Conservation (phyloP, 768 basidiomycete species). For the Lentinula lateritia region DNA sequence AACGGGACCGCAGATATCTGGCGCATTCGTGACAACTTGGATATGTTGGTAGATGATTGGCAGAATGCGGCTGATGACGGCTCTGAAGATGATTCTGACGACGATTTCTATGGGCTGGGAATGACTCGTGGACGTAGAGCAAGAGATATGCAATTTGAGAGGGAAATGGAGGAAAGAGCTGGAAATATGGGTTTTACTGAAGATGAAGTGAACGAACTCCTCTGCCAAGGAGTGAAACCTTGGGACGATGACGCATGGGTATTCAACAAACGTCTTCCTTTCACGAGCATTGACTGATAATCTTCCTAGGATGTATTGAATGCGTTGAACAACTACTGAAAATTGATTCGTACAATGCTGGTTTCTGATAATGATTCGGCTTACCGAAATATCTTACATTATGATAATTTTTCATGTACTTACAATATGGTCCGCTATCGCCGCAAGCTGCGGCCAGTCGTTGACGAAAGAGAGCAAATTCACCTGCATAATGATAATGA, state of each 20-base stretch:
- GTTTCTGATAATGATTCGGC: not conserved
- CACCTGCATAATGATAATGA: too few species aligned
- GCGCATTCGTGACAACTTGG: not conserved
- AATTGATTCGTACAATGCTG: not conserved
- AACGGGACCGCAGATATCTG: not conserved
- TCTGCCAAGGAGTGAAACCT: constrained; percentile 34
- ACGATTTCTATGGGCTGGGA: not conserved
- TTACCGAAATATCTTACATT: not conserved
- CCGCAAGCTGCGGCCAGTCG: too few species aligned
- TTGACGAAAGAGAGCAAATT: too few species aligned
- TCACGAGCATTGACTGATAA: not conserved
- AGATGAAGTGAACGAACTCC: constrained; percentile 26
- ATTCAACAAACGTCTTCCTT: constrained; percentile 7
- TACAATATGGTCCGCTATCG: too few species aligned
- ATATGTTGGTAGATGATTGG: not conserved
- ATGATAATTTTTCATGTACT: too few species aligned
- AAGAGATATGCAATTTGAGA: not conserved
- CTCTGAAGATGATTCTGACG: not conserved
- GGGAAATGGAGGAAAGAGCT: constrained; percentile 15
- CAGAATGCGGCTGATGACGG: not conserved
- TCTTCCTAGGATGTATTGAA: not conserved
- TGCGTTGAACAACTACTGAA: not conserved
- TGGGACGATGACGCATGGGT: constrained; percentile 41
- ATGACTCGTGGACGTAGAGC: not conserved
- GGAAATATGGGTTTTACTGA: constrained; percentile 27